Evolutionary conservation across 2,329 filamentous ascomycete genomes (phyloP).

Genomic region (Tolypocladium pustulatum): DNA sequence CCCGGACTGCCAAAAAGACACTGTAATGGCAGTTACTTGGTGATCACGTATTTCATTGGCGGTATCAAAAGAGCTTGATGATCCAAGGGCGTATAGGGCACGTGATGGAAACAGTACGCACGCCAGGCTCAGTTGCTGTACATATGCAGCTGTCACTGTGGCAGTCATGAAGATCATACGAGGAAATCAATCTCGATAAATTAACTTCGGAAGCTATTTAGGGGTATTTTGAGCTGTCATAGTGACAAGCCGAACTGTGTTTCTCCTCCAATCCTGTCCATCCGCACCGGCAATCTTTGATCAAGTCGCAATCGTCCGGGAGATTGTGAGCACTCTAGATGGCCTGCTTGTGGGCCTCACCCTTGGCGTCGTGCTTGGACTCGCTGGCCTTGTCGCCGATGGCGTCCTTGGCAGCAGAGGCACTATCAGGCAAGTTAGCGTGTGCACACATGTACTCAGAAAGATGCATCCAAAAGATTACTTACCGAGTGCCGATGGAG

Average conservation of each 20-base stretch:
- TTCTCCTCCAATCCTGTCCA: neutral
- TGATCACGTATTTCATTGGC: too few relatives aligned
- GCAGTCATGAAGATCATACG: too few relatives aligned
- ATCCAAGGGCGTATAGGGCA: too few relatives aligned
- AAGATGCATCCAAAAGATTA: neutral
- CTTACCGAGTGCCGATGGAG: conserved; percentile 41
- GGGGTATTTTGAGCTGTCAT: conserved; percentile 3
- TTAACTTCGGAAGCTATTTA: conserved; percentile 4
- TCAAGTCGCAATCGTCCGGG: neutral
- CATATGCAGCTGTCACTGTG: neutral
- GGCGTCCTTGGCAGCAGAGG: conserved; percentile 38
- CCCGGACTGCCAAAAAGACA: conserved; percentile 19
- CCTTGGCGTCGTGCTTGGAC: conserved; percentile 27
- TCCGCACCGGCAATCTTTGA: neutral
- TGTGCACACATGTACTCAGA: neutral
- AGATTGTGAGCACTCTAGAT: conserved; percentile 16
- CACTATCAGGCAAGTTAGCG: conserved; percentile 17
- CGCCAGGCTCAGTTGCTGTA: too few relatives aligned
- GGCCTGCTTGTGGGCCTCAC: conserved; percentile 29
- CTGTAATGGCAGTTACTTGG: conserved; percentile 10
- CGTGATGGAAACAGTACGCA: neutral
- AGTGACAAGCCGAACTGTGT: neutral
- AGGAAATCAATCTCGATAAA: neutral
- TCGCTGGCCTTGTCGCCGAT: conserved; percentile 34
- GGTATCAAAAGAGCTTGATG: too few relatives aligned